Evolutionary conservation across 305 asterid species (phyloP).

Genomic region (Solanum chacoense): DNA sequence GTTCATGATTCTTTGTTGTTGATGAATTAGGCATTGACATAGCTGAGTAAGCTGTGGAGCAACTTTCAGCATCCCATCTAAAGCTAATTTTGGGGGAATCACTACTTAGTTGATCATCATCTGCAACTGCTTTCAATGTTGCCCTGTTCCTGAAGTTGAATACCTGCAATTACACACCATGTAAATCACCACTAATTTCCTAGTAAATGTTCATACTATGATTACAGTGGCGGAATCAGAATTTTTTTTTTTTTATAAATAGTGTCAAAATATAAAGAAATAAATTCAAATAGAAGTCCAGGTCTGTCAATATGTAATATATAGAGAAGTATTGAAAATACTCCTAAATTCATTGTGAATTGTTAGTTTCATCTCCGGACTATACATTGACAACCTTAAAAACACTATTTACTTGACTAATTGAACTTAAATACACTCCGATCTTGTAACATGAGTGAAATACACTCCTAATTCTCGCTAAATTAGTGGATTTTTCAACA

Average conservation of each 20-base stretch:
- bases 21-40: conserved; percentile 13
- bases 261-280: too few relatives aligned
- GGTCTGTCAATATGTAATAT: not conserved
- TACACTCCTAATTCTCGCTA: too few relatives aligned
- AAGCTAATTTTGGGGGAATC: conserved; percentile 81
- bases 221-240: not conserved
- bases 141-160: conserved; percentile 34
- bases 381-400: too few relatives aligned
- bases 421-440: too few relatives aligned
- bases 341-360: not conserved
- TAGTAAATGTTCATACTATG: not conserved
- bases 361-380: not conserved
- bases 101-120: conserved; percentile 40
- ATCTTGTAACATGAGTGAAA: too few relatives aligned
- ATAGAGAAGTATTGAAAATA: too few relatives aligned
- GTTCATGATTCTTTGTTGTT: conserved; percentile 12
- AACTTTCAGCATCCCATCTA: conserved; percentile 67
- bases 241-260: too few relatives aligned
- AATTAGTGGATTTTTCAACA: too few relatives aligned
- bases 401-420: not conserved
- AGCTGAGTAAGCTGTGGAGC: conserved; percentile 44
- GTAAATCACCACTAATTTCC: not conserved
- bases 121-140: conserved; percentile 30
- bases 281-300: too few relatives aligned
- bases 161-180: conserved; percentile 17